Evolutionary conservation across 2,329 filamentous ascomycete genomes (phyloP).

Genomic region (Colletotrichum limetticola): DNA sequence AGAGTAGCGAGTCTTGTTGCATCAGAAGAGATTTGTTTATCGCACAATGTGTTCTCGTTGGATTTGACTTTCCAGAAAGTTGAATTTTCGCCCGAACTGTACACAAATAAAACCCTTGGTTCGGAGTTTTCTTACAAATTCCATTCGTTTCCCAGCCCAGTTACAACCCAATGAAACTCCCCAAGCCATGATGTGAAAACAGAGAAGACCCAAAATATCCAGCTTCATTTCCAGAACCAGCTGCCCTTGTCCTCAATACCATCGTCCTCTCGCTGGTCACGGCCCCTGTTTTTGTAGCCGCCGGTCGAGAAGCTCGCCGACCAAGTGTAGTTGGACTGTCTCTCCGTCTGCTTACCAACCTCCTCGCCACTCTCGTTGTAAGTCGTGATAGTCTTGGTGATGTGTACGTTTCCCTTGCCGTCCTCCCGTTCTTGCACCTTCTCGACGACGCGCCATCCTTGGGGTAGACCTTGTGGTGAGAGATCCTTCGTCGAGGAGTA

Average conservation of each 20-base stretch:
- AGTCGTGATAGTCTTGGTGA: conserved; percentile 32
- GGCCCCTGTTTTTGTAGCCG: conserved; percentile 6
- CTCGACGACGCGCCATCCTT: conserved; percentile 32
- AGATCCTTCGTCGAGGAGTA: conserved; percentile 25
- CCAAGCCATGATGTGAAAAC: background rate
- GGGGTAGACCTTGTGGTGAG: conserved; percentile 13
- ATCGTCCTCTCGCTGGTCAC: background rate
- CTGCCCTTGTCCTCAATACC: conserved; percentile 23
- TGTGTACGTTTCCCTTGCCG: conserved; percentile 29
- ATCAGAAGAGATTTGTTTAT: background rate
- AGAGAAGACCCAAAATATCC: background rate
- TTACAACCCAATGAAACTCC: background rate
- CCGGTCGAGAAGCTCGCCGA: conserved; percentile 27
- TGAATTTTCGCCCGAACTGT: background rate
- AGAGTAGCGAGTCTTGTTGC: background rate
- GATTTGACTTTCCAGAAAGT: background rate
- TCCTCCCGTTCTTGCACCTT: conserved; percentile 30
- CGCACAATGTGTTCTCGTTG: background rate
- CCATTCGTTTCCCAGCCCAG: background rate
- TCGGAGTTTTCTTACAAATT: background rate
- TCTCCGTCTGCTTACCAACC: conserved; percentile 32
- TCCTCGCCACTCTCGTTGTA: conserved; percentile 34
- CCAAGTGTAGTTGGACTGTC: conserved; percentile 32
- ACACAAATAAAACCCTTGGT: background rate
- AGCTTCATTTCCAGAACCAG: conserved; percentile 35